These are phyloP conservation scores for Sporothrix phasma DNA, from an alignment of 2,329 filamentous ascomycete genomes.

Conservation along the genomic window DNA sequence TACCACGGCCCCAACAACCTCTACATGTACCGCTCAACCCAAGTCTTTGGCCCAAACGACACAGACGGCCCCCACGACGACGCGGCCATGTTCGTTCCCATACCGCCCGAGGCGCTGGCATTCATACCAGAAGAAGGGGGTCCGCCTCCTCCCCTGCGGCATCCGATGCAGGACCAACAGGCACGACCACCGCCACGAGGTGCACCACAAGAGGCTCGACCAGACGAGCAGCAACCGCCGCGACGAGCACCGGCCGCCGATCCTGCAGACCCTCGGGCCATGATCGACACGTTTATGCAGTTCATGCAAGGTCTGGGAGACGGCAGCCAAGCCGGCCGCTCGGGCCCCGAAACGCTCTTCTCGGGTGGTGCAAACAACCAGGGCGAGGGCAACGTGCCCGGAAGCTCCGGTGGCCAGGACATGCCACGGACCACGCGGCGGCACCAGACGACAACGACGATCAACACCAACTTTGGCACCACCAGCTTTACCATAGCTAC, in stretches of 20 bases:
- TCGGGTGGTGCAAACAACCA: background rate
- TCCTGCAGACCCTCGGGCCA: constrained; percentile 27
- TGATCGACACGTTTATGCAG: constrained; percentile 34
- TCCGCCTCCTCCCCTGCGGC: too few species aligned
- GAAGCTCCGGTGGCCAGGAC: background rate
- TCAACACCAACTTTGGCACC: constrained; percentile 24
- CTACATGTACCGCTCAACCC: constrained; percentile 30
- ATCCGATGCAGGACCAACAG: background rate
- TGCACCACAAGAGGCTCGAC: background rate
- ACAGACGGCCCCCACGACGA: background rate
- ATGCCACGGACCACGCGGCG: background rate
- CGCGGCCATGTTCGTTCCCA: too few species aligned
- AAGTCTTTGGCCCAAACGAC: background rate
- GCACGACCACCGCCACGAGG: background rate
- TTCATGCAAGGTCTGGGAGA: constrained; percentile 30
- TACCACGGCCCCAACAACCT: constrained; percentile 32
- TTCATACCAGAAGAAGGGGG: too few species aligned
- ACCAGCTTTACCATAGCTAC: constrained; percentile 42
- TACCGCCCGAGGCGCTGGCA: too few species aligned
- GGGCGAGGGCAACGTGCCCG: too few species aligned
- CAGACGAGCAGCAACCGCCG: background rate
- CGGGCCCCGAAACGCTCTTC: constrained; percentile 15
- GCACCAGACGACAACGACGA: background rate
- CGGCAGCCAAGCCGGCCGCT: constrained; percentile 14
- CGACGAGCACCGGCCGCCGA: constrained; percentile 16